Conservation (phyloP, 2,329 filamentous ascomycete genomes). For the Pseudogymnoascus pannorum region DNA sequence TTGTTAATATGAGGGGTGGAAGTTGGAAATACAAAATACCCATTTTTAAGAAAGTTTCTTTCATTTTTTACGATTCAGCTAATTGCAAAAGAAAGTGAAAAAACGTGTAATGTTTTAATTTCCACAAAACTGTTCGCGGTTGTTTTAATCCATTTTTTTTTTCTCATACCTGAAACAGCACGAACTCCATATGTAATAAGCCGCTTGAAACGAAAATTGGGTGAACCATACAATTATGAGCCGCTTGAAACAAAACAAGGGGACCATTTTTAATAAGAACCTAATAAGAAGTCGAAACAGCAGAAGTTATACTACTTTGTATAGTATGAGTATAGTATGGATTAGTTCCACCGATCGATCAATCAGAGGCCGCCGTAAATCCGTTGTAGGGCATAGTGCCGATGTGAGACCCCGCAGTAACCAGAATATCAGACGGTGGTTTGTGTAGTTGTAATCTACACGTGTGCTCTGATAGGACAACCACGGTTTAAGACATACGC, state of each 20-base stretch:
- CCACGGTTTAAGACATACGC: neutral
- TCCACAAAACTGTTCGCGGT: neutral
- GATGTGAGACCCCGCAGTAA: neutral
- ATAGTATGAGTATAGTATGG: too few relatives aligned
- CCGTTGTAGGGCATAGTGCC: neutral
- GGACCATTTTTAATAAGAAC: neutral
- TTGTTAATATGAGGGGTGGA: neutral
- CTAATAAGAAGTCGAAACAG: neutral
- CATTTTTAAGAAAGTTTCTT: neutral
- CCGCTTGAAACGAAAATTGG: neutral
- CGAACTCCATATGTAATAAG: neutral
- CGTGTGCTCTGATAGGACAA: neutral
- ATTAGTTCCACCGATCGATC: neutral
- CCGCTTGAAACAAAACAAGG: neutral
- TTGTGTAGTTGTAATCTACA: neutral
- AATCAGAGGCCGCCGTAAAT: neutral
- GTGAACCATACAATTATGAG: neutral
- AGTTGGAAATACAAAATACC: neutral
- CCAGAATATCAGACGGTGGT: neutral
- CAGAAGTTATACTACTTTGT: neutral
- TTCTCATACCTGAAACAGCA: neutral
- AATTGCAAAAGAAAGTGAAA: neutral
- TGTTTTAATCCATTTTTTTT: too few relatives aligned
- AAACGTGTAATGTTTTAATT: neutral
- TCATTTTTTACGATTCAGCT: neutral